phyloP scores from a whole-genome alignment of 139 green algal genomes.

The Micractinium sp. region DNA sequence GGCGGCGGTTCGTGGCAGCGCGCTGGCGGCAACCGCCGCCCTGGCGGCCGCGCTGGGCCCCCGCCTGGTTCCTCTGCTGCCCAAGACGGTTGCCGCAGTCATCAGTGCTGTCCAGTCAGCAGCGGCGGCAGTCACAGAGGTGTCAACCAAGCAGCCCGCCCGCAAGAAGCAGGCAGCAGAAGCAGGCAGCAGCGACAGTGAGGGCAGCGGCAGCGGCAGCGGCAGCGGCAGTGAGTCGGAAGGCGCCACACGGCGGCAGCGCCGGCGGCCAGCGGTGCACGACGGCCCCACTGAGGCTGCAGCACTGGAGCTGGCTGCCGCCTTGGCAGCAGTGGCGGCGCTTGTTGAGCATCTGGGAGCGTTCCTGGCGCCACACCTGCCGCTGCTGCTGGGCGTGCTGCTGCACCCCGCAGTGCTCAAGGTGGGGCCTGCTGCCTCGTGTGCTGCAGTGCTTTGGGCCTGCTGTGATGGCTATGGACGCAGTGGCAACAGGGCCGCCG shows the following conservation, averaged over 20 bases:
- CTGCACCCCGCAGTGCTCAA: conserved; percentile 54
- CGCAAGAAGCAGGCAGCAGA: background rate
- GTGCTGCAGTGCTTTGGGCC: background rate
- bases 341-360: conserved; percentile 66
- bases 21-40: conserved; percentile 50
- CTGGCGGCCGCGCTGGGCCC: conserved; percentile 51
- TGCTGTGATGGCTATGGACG: background rate
- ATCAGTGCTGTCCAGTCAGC: conserved; percentile 54
- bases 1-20: conserved; percentile 58
- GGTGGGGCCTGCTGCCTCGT: background rate
- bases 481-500: no score
- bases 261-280: background rate
- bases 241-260: background rate
- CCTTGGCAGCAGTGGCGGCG: conserved; percentile 68
- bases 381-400: conserved; percentile 63
- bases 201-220: background rate
- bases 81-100: conserved; percentile 48
- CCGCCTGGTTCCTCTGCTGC: conserved; percentile 67
- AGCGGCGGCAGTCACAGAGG: conserved; percentile 26
- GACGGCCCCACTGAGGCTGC: conserved; percentile 1
- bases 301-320: conserved; percentile 54
- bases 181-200: background rate
- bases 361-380: conserved; percentile 77
- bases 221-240: conserved; percentile 1
- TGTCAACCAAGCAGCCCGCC: background rate